Evolutionary conservation across 1,284 basidiomycete genomes (phyloP), one percentile per base, ranked within the genome.

Genomic region (Sanguinoderma infundibulare): DNA sequence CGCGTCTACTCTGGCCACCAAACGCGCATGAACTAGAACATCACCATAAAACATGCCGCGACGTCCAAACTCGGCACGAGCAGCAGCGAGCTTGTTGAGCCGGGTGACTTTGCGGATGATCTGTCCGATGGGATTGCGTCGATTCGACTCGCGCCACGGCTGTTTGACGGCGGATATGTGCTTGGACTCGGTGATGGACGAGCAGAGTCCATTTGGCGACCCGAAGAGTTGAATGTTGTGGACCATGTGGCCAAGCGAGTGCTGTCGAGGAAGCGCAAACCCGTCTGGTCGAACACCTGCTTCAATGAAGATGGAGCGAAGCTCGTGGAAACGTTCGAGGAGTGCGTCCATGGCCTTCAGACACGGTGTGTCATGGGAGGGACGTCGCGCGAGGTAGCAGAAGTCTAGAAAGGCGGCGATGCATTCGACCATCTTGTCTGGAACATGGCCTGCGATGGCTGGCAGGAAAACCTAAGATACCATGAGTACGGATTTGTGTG

Each of bases 131-230:
- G 65, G 54, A 8, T 70, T 46, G 38, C 60, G 14, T 0, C 53
- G 38, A 30, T 42, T 72, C 0, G 63, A 66, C 0, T 38, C 50
- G 3, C 66, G 61, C 70, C 70, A 72, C 0, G 67, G 69, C 34
- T 59, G 10, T 49, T 71, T 71, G 50, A 71, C 64, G 3, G 69
- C 67, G 0, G 17, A 42, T 36, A 71, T 71, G 51, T 71, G 68
- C n/a, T 58, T 58, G 0, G 65, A 66, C 47, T 69, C 68, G 0
- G 69, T 68, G 30, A 70, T 70, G 0, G 66, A 70, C 1, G 69
- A 60, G 35, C 66, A 70, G n/a, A 69, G 57, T 1, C 69, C 62
- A 32, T 70, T 69, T 0, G 66, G 65, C 0, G 69, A 57, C 2
- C 66, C 70, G 54, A 69, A 70, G n/a, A 55, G 28, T 12, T 51